Base-by-base conservation (phyloP, 2,329 filamentous ascomycete genomes). In the Amesomyces nigricolor region DNA sequence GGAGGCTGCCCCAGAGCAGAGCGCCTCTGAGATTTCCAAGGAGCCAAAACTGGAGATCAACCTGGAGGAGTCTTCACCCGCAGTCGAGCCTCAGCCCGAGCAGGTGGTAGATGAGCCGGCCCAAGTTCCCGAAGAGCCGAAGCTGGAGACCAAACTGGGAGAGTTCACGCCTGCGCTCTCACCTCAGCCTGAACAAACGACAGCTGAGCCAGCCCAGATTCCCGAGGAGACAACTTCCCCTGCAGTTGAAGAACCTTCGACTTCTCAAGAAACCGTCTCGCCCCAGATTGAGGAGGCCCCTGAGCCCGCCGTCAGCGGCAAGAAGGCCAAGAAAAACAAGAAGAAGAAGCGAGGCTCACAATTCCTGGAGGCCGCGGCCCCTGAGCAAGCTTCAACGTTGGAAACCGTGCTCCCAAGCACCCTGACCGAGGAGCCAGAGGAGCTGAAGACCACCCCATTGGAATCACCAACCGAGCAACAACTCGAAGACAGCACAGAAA, bases 281-380 rank as follows among this genome's bases (percentile, higher is more conserved):
- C 13, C 44, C 3, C 35, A 47, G 32, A 11, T 43, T 4, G 50
- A 54, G 11, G 51, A 49, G 11, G 35, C 17, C 8, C 22, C 8
- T 10, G 49, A 47, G n/a, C 16, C 19, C 2, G 39, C 50, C 2
- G 51, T 16, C 29, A 60, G 53, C 32, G 52, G 53, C 14, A 62
- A 62, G 47, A 61, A 62, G 53, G 37, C 49, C 22, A 48, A 48
- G 38, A 54, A 35, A 4, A 35, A 54, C 22, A 62, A 61, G 53
- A 54, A 54, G 11, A 51, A 47, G 14, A 60, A 57, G 32, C 35
- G 37, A 5, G 55, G 6, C 6, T 40, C 51, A 8, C 17, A 26
- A n/a, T 11, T 39, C 9, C 13, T 35, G 16, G 54, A 49, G 16
- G 14, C 45, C 1, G 45, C 48, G 19, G 6, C 30, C 14, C 5